Base-by-base conservation (phyloP, 495 filamentous ascomycete species). In the Lasiosphaeriaceae sp. region DNA sequence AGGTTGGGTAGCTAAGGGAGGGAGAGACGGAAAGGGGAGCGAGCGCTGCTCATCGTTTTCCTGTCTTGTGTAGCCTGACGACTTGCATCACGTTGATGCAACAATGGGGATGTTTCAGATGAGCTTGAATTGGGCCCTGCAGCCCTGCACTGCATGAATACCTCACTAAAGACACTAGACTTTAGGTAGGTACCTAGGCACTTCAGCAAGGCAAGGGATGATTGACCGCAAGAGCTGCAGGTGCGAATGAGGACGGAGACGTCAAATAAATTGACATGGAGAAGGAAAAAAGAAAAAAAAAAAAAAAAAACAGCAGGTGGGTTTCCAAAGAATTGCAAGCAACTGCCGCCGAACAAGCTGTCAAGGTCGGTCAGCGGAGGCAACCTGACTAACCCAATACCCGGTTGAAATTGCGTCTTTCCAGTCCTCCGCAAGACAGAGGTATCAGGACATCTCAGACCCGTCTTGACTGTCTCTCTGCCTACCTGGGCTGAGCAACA, bases 41-140 rank as follows among this genome's bases (percentile, higher is more conserved):
- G 55, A 24, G 55, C 47, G 26, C 26, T 31, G 26, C 4, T 31
- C 26, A 31, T 31, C 26, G 26, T 34, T 41, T 44, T 31, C n/a
- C 22, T 26, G 43, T 49, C 44, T 49, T n/a, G 24, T 39, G 48
- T 31, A 31, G 26, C 26, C 34, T n/a, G n/a, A 53, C 23, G 35
- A 49, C 49, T 41, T 45, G 50, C 61, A 53, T 54, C 57, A 54
- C 47, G 22, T 35, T 52, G 55, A 58, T 58, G 55, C 55, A 58
- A 58, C 49, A 52, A 35, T 47, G 46, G 55, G 24, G 23, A 52
- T 58, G 55, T 58, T 58, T 58, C 55, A 58, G 55, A 58, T 58
- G 55, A 43, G 35, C 39, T 43, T 12, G 14, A 43, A 14, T 43
- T 43, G 5, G 14, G 7, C 39, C 39, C 14, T 4, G n/a, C 39